phyloP scores from a whole-genome alignment of 2,329 filamentous ascomycete species.

The Venturia effusa region DNA sequence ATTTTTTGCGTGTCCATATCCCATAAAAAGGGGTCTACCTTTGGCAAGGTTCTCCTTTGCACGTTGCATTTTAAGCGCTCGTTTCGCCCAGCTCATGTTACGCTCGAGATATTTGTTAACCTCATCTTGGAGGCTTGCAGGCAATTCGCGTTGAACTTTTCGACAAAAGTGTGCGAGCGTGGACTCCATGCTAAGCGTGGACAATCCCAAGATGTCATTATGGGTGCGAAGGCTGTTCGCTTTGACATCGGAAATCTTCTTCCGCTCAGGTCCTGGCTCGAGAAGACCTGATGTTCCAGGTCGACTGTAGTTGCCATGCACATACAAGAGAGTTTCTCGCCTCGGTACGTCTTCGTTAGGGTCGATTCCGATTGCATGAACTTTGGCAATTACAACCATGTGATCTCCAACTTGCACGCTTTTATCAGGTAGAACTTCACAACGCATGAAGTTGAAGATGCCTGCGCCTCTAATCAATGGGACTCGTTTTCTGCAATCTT shows the following conservation, averaged over 20 bases:
- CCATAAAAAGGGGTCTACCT: neutral
- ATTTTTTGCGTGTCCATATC: too few species aligned
- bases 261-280: too few species aligned
- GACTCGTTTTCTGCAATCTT: neutral
- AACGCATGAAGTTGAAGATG: conserved; percentile 19
- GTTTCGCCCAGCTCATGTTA: neutral
- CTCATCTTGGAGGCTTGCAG: neutral
- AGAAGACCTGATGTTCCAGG: too few species aligned
- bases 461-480: conserved; percentile 12
- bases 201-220: neutral
- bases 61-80: neutral
- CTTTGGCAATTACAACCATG: conserved; percentile 34
- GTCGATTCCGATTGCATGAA: conserved; percentile 15
- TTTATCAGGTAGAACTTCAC: conserved; percentile 25
- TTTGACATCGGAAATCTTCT: neutral
- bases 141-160: neutral
- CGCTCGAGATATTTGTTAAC: neutral
- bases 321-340: neutral
- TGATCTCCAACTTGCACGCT: conserved; percentile 35
- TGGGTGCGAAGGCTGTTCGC: neutral
- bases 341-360: neutral
- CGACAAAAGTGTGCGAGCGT: neutral
- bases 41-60: neutral
- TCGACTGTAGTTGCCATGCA: neutral
- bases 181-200: neutral